Conservation (phyloP, 306 rosid species). For the Abrus precatorius region DNA sequence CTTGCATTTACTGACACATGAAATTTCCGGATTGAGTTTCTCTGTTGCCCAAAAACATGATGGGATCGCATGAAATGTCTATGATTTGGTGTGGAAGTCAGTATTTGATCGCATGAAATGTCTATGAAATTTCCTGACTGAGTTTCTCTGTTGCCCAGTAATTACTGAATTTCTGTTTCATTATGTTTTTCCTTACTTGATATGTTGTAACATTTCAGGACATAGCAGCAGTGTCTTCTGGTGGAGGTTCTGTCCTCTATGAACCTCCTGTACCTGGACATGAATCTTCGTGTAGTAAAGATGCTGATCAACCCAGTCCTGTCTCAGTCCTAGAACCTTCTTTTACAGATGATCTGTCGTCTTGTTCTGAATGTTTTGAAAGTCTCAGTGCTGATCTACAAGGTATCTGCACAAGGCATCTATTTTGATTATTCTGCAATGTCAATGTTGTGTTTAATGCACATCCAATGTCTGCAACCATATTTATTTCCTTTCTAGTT, state of each 20-base stretch:
- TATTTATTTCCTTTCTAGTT: conserved; percentile 16
- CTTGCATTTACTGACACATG: not conserved
- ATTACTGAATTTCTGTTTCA: conserved; percentile 25
- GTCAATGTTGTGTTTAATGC: conserved; percentile 8
- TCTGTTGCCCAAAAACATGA: too few species aligned
- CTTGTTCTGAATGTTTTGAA: conserved; percentile 91
- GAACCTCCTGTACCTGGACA: conserved; percentile 57
- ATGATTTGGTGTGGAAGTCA: not conserved
- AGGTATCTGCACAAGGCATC: conserved; percentile 62
- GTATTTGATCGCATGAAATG: not conserved
- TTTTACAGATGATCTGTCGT: conserved; percentile 79
- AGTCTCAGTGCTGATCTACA: conserved; percentile 89
- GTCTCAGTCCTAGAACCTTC: conserved; percentile 92
- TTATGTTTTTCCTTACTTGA: conserved; percentile 45
- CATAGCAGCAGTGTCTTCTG: conserved; percentile 49
- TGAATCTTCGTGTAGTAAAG: conserved; percentile 78
- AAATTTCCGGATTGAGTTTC: not conserved
- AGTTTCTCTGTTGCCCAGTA: conserved; percentile 12
- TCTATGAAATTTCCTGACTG: too few species aligned
- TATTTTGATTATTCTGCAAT: conserved; percentile 10
- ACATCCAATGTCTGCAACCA: not conserved
- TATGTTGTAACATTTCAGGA: conserved; percentile 67
- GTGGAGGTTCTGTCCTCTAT: conserved; percentile 55
- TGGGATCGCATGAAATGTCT: not conserved
- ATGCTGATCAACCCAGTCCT: conserved; percentile 97